Percentiles rank a stretch among this genome's conserved stretches.
These are phyloP conservation scores for Starmerella ratchasimensis DNA, from an alignment of 805 yeast species.

Conservation along the genomic window DNA sequence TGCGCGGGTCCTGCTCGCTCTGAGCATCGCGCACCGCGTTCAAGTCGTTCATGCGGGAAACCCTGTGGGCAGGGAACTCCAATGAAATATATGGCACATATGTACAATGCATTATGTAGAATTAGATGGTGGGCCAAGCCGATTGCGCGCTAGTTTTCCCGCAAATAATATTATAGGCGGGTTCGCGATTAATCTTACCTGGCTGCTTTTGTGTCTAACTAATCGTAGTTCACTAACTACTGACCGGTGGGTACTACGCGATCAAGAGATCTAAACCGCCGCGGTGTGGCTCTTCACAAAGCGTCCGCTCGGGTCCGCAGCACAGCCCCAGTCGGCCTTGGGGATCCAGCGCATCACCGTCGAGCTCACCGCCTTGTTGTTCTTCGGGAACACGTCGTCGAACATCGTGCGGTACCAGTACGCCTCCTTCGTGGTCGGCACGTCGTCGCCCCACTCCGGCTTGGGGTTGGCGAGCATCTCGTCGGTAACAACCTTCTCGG, in stretches of 20 bases:
- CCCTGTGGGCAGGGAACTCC: too few species aligned
- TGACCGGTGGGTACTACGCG: too few species aligned
- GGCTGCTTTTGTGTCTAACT: too few species aligned
- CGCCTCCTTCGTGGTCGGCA: constrained; percentile 97
- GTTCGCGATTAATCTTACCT: too few species aligned
- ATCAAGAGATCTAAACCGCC: constrained; percentile 31
- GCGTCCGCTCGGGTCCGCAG: constrained; percentile 97
- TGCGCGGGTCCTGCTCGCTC: constrained; percentile 5
- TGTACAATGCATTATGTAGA: too few species aligned
- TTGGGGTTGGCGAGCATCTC: constrained; percentile 84
- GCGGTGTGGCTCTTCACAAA: constrained; percentile 80
- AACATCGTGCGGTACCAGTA: constrained; percentile 97
- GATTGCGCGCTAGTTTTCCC: too few species aligned
- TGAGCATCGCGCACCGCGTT: constrained; percentile 4
- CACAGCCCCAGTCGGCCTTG: constrained; percentile 99
- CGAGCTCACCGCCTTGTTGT: constrained; percentile 77
- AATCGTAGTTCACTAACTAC: too few species aligned
- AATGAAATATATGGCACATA: too few species aligned
- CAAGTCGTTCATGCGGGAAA: not conserved
- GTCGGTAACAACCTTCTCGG: constrained; percentile 73
- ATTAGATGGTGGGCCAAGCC: too few species aligned
- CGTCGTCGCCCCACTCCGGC: constrained; percentile 89
- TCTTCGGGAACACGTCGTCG: constrained; percentile 80
- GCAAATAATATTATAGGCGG: too few species aligned
- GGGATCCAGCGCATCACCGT: constrained; percentile 99